Percentiles rank a stretch among this genome's conserved stretches.
Evolutionary conservation across 2,329 filamentous ascomycete genomes (phyloP).

Genomic region (Dothideomycetes sp.): DNA sequence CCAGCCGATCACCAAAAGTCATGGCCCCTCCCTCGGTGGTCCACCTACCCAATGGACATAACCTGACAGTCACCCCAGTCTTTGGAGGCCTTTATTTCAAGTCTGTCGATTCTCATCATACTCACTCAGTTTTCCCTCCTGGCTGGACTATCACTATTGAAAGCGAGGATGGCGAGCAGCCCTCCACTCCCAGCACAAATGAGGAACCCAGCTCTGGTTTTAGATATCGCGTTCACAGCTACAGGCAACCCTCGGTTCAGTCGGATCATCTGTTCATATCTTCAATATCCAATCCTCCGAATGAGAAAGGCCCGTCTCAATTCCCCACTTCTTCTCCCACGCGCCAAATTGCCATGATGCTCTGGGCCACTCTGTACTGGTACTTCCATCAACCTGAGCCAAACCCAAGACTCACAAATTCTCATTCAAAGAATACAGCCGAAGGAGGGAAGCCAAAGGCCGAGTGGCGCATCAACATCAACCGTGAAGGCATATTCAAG

Average conservation of each 20-base stretch:
- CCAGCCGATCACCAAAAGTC: too few relatives aligned
- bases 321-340: conserved; percentile 72
- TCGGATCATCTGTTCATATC: conserved; percentile 85
- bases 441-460: conserved; percentile 63
- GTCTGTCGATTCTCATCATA: conserved; percentile 61
- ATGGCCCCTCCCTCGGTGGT: conserved; percentile 39
- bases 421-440: conserved; percentile 55
- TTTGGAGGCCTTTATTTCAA: conserved; percentile 93
- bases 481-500: conserved; percentile 78
- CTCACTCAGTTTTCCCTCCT: conserved; percentile 64
- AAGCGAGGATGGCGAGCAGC: conserved; percentile 47
- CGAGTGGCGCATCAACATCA: conserved; percentile 80
- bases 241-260: conserved; percentile 62
- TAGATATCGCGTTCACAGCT: conserved; percentile 50
- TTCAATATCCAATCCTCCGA: conserved; percentile 74
- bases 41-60: conserved; percentile 80
- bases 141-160: conserved; percentile 88
- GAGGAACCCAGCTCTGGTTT: conserved; percentile 14
- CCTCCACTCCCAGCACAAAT: conserved; percentile 10
- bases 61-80: conserved; percentile 69
- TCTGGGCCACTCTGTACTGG: conserved; percentile 92
- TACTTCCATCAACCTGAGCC: conserved; percentile 88
- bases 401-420: conserved; percentile 51
- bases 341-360: conserved; percentile 88
- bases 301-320: conserved; percentile 71